Conservation (phyloP, 345 rosid species). For the Arabis alpina region DNA sequence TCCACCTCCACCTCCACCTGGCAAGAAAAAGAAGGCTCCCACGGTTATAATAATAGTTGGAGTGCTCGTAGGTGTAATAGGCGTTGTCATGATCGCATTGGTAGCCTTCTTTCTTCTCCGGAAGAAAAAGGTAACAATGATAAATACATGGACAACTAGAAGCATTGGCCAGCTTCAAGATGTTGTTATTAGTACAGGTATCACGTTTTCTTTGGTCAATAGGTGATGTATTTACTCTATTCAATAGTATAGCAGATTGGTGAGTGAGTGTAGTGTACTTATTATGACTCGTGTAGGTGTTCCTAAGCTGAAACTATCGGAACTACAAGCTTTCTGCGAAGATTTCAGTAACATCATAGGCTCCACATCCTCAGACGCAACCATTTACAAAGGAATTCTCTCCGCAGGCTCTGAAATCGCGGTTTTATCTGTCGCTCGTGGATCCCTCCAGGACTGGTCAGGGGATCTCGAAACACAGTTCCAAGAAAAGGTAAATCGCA, state of each 20-base stretch:
- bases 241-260: background rate
- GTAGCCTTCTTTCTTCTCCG: constrained; percentile 50
- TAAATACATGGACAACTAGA: constrained; percentile 70
- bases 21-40: background rate
- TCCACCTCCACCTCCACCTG: background rate
- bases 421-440: constrained; percentile 59
- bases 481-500: constrained; percentile 66
- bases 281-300: constrained; percentile 43
- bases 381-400: constrained; percentile 84
- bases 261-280: constrained; percentile 9
- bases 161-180: constrained; percentile 76
- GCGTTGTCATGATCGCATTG: constrained; percentile 41
- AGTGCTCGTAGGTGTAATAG: constrained; percentile 40
- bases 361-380: constrained; percentile 59
- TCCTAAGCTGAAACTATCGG: constrained; percentile 87
- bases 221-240: constrained; percentile 19
- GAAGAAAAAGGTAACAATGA: constrained; percentile 53
- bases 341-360: constrained; percentile 97
- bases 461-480: constrained; percentile 65
- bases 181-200: constrained; percentile 77
- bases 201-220: background rate
- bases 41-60: constrained; percentile 26
- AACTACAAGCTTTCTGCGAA: constrained; percentile 93
- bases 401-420: constrained; percentile 92
- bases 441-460: constrained; percentile 71